phyloP scores from a whole-genome alignment of 306 rosid genomes.

The Prunus davidiana region DNA sequence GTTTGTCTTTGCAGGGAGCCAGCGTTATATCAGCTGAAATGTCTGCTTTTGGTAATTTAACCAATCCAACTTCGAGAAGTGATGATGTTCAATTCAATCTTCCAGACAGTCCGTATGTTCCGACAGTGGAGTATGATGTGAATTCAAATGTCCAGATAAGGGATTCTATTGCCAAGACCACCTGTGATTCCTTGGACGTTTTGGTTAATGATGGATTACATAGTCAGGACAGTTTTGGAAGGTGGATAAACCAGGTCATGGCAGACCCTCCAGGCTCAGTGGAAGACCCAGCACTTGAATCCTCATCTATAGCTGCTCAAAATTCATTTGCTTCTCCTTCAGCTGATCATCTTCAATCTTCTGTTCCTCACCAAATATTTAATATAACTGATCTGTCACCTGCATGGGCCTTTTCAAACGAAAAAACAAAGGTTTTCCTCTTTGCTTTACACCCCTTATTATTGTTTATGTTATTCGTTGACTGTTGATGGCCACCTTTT shows the following conservation, averaged over 20 bases:
- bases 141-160: constrained; percentile 39
- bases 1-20: constrained; percentile 49
- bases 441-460: constrained; percentile 9
- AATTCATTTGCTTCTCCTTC: constrained; percentile 38
- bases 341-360: constrained; percentile 47
- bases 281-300: constrained; percentile 47
- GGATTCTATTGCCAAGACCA: constrained; percentile 26
- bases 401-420: constrained; percentile 69
- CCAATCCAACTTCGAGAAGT: constrained; percentile 34
- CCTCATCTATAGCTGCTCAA: constrained; percentile 48
- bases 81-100: constrained; percentile 34
- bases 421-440: constrained; percentile 80
- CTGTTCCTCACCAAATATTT: constrained; percentile 66
- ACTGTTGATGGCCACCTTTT: neutral
- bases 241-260: constrained; percentile 64
- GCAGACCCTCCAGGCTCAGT: constrained; percentile 55
- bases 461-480: constrained; percentile 15
- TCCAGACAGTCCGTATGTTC: constrained; percentile 34
- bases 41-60: constrained; percentile 38
- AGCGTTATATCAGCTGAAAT: constrained; percentile 35
- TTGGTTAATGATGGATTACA: constrained; percentile 51
- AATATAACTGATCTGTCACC: constrained; percentile 76
- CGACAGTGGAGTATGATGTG: constrained; percentile 34
- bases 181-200: constrained; percentile 32
- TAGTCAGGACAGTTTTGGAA: constrained; percentile 89